phyloP scores from a whole-genome alignment of 352 stramenopile genomes.

The Lagenidium giganteum region DNA sequence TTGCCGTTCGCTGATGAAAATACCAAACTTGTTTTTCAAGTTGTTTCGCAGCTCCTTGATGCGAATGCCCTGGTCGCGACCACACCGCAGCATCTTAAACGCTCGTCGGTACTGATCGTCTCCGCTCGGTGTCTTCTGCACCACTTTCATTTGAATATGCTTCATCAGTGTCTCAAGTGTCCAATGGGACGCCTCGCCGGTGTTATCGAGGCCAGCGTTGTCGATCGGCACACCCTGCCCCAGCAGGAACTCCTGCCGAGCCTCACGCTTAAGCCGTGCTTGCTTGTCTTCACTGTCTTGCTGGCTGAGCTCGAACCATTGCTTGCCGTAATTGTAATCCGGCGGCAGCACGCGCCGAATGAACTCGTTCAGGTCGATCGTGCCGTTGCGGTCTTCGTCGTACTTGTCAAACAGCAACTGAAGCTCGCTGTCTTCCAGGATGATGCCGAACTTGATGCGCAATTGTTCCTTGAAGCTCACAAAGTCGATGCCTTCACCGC shows the following conservation, averaged over 20 bases:
- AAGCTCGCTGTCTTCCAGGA: conserved; percentile 65
- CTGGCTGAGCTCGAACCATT: conserved; percentile 77
- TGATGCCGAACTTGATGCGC: conserved; percentile 75
- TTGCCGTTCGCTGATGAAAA: conserved; percentile 69
- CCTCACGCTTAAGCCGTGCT: conserved; percentile 43
- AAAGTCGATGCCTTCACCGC: conserved; percentile 78
- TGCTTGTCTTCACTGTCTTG: conserved; percentile 61
- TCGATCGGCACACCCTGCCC: conserved; percentile 23
- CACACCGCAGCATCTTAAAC: conserved; percentile 75
- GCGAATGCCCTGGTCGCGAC: conserved; percentile 57
- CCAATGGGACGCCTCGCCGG: conserved; percentile 46
- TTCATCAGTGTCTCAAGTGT: conserved; percentile 58
- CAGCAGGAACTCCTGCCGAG: conserved; percentile 57
- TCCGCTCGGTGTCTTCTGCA: conserved; percentile 69
- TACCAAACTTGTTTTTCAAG: conserved; percentile 73
- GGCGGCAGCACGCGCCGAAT: conserved; percentile 68
- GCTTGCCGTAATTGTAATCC: conserved; percentile 66
- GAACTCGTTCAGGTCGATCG: conserved; percentile 81
- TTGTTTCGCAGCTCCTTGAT: conserved; percentile 73
- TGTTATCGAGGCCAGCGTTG: conserved; percentile 35
- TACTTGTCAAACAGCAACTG: conserved; percentile 83
- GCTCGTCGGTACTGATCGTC: conserved; percentile 75
- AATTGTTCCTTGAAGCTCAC: conserved; percentile 69
- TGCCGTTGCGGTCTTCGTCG: conserved; percentile 74
- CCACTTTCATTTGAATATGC: conserved; percentile 75